Base-by-base conservation (phyloP, 2,329 filamentous ascomycete genomes). In the Trichoderma brevicompactum region DNA sequence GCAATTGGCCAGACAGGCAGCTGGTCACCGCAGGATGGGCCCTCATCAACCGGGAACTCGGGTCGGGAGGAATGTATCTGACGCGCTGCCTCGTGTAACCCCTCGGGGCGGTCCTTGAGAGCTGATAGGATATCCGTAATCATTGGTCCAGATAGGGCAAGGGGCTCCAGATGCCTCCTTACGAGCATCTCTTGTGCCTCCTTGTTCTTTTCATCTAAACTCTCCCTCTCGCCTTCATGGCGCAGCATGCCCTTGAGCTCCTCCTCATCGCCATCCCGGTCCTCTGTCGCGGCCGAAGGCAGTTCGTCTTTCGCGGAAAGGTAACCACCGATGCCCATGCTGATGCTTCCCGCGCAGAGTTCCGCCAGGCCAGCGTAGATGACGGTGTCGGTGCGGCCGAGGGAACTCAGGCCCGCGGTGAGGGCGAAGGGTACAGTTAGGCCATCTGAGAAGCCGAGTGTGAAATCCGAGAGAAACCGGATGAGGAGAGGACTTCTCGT, bases 381-480 rank as follows among this genome's bases (percentile, higher is more conserved):
- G 62, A 89, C 86, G 0, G 87, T 86, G 64, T 84, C 83, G 13
- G 85, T 84, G 63, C 83, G 80, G 2, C 86, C 87, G 5, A 89
- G 78, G 3, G 83, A 84, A 19, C 84, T 85, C 4, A 92, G 80
- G 2, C 90, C 89, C 1, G 90, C 89, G 0, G 89, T 92, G 17
- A 92, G 79, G 17, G 90, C 90, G 72, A 92, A 92, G 0, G 90
- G 90, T 0, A 92, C 90, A 0, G 90, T 92, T 66, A 92, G 79
- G 12, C 90, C 90, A 77, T 92, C 90, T 0, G 89, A 87, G 68
- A 92, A 87, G 23, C 90, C 90, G 67, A 92, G 85, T 1, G 90
- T 92, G 65, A 89, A 86, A 76, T 92, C 88, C 44, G 84, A 82
- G 12, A 88, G 76, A 67, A 87, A 81, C 12, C 78, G 77, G 1